Evolutionary conservation across 2,329 filamentous ascomycete genomes (phyloP), one percentile per base, ranked within the genome.

Genomic region (Cercospora brassicicola): DNA sequence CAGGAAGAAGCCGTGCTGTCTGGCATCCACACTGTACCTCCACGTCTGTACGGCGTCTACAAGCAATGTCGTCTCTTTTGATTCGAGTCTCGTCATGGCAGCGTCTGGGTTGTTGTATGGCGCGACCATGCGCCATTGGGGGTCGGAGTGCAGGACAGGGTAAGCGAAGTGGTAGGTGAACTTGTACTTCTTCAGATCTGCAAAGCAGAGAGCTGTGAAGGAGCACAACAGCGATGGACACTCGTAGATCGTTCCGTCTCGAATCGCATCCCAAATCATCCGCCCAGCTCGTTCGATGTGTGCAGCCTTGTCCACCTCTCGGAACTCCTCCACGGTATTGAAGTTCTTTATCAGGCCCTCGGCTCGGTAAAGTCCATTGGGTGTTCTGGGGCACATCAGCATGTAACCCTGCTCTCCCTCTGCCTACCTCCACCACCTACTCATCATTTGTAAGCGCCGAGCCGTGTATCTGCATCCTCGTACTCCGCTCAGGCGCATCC

Each of bases 101-200:
- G 83, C 74, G 9, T 72, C 68, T 9, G 72, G 65, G 15, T 72
- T 63, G 30, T 73, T 69, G 2, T 77, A 76, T 4, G 77, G 74
- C 4, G 77, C 70, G 36, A 84, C 79, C 62, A 89, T 83, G 73
- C 87, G 90, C 95, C 95, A 99, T 30, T 86, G 84, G 1, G 93
- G 92, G 64, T 94, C 90, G 3, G 94, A 96, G 78, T 96, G 94
- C 55, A 99, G 85, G 15, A 94, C 93, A 0, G 95, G 95, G 76
- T 96, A 99, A 4, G 91, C 94, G 80, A 98, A 98, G 89, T 96
- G 96, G 81, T 98, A 98, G n/a, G 91, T 93, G 78, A 98, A 97
- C 71, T 90, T 92, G 82, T 98, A 98, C 78, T 96, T 97, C 80
- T 99, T 99, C 36, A 99, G 86, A 77, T 99, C 94, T 70, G 95